Evolutionary conservation across 306 rosid genomes (phyloP).

Genomic region (barrel medic (Medicago truncatula)): DNA sequence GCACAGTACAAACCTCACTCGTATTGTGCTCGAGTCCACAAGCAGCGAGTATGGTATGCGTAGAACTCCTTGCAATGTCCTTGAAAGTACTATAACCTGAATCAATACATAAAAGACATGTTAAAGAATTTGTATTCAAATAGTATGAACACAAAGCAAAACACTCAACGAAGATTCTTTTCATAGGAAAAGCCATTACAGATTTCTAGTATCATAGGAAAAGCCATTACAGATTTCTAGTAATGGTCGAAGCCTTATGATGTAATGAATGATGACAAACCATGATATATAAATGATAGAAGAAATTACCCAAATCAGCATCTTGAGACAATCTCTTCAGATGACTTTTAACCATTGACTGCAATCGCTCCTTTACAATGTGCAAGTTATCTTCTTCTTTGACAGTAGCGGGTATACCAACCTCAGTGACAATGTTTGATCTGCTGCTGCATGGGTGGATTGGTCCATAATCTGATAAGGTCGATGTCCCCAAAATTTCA

Average conservation of each 20-base stretch:
- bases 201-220: background rate
- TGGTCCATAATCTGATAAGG: slow-evolving; percentile 53
- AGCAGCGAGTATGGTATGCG: slow-evolving; percentile 72
- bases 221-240: background rate
- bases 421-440: slow-evolving; percentile 49
- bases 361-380: slow-evolving; percentile 70
- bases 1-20: slow-evolving; percentile 57
- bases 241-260: background rate
- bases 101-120: slow-evolving; percentile 43
- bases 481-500: slow-evolving; percentile 51
- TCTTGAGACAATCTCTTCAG: slow-evolving; percentile 62
- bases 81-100: slow-evolving; percentile 60
- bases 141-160: slow-evolving; percentile 13
- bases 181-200: background rate
- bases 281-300: slow-evolving; percentile 21
- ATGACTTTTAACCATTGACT: slow-evolving; percentile 65
- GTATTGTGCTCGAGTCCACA: slow-evolving; percentile 72
- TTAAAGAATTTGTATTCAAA: slow-evolving; percentile 23
- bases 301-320: slow-evolving; percentile 57
- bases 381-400: slow-evolving; percentile 56
- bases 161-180: background rate
- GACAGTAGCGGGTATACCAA: slow-evolving; percentile 38
- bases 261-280: slow-evolving; percentile 10
- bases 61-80: slow-evolving; percentile 64
- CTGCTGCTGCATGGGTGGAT: slow-evolving; percentile 56